Evolutionary conservation across 108 stramenopile species (phyloP), one percentile per base, ranked within the genome.

Genomic region (Pseudonitzschia delicatissima): DNA sequence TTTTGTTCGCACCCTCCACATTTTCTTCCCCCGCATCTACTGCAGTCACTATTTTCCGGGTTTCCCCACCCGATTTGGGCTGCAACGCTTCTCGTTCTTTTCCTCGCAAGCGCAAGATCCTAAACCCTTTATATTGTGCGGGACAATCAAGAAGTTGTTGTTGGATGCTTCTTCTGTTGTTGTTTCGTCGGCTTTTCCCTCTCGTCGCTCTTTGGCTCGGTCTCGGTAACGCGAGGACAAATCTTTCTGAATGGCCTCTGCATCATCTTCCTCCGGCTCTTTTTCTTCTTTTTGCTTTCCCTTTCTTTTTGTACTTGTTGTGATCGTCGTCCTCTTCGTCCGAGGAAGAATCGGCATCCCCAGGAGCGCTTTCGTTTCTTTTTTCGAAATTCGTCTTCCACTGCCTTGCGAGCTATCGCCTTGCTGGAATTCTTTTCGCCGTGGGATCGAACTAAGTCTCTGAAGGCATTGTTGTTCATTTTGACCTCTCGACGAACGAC

Each of bases 401-500:
- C 91, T 9, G 84, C 91, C 50, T 83, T 79, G 2, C 87, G 77
- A 37, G 91, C 91, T 34, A 92, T 87, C 69, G 88, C 82, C 62
- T 82, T 82, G 34, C 83, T 83, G 32, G 75, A 65, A 34, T 82
- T 82, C 15, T 25, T 72, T 33, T 69, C 39, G 47, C 20, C 27
- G 20, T 55, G 61, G 12, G 77, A 32, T 49, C 80, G 82, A 18
- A 91, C 81, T 33, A 91, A 62, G 18, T 81, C 59, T 32, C 80
- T 81, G 59, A 91, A 91, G 45, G 74, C 87, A n/a, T 87, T 74
- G 75, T 91, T 91, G 77, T 91, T 66, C 89, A 91, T 90, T 31
- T 8, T 72, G 45, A 52, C n/a, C n/a, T n/a, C n/a, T n/a, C n/a
- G n/a, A n/a, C n/a, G n/a, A n/a, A n/a, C n/a, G n/a, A n/a, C n/a